Percentiles rank a stretch among this genome's conserved stretches.
These are phyloP conservation scores for Nothophytophthora sp. DNA, from an alignment of 352 stramenopile genomes.

Conservation along the genomic window DNA sequence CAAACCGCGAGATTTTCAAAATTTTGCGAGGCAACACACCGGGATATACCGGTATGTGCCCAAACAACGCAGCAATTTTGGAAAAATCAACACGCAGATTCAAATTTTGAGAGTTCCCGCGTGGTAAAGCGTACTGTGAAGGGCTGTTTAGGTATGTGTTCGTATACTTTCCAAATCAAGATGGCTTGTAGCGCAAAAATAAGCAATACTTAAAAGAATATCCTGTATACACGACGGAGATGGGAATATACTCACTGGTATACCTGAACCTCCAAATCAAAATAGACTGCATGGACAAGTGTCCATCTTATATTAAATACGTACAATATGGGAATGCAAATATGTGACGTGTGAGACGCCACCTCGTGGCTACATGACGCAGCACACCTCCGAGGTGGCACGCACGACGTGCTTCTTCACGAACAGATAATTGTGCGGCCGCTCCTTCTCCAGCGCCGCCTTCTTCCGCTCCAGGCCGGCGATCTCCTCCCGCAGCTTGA, in stretches of 20 bases:
- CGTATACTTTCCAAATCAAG: too few species aligned
- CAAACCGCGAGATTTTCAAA: neutral
- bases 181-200: too few species aligned
- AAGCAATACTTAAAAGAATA: too few species aligned
- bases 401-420: conserved; percentile 63
- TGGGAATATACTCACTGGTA: too few species aligned
- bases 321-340: neutral
- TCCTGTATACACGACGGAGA: too few species aligned
- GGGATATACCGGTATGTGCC: neutral
- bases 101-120: neutral
- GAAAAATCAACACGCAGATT: too few species aligned
- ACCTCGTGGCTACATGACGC: conserved; percentile 59
- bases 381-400: conserved; percentile 61
- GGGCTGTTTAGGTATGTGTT: neutral
- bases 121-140: neutral
- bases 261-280: too few species aligned
- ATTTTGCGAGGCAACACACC: neutral
- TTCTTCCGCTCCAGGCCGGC: conserved; percentile 63
- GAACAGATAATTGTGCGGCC: conserved; percentile 70
- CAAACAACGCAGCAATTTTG: neutral
- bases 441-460: conserved; percentile 52
- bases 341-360: conserved; percentile 29
- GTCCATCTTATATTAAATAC: too few species aligned
- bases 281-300: too few species aligned
- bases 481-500: conserved; percentile 70